Percentiles rank a stretch among this genome's conserved stretches.
Evolutionary conservation across 495 filamentous ascomycete species (phyloP).

Genomic region (Penicillium flavigenum): DNA sequence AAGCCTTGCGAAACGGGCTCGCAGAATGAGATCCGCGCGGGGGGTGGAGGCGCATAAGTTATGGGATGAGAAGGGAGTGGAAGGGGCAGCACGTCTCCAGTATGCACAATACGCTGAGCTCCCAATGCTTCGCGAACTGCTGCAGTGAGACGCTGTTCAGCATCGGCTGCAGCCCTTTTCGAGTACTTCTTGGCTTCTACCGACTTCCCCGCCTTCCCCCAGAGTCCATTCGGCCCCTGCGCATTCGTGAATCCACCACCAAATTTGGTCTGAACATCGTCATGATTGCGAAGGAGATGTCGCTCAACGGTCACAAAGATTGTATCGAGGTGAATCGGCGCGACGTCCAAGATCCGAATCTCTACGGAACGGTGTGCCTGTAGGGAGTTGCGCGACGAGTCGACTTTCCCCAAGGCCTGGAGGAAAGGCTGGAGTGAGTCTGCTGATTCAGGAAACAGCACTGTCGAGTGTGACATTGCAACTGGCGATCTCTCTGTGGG

Average conservation of each 20-base stretch:
- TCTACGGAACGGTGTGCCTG: slow-evolving; percentile 65
- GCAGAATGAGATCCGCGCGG: slow-evolving; percentile 62
- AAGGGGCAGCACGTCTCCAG: slow-evolving; percentile 79
- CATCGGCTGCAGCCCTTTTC: slow-evolving; percentile 41
- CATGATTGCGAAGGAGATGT: slow-evolving; percentile 63
- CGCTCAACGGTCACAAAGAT: slow-evolving; percentile 83
- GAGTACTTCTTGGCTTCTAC: slow-evolving; percentile 39
- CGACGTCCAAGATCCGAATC: slow-evolving; percentile 77
- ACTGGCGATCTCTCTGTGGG: slow-evolving; percentile 72
- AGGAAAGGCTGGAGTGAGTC: slow-evolving; percentile 76
- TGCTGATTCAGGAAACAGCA: slow-evolving; percentile 80
- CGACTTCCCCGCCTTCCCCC: slow-evolving; percentile 39
- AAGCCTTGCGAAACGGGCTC: slow-evolving; percentile 84
- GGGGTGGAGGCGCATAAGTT: slow-evolving; percentile 80
- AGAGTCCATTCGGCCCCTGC: slow-evolving; percentile 38
- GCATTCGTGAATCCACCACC: slow-evolving; percentile 56
- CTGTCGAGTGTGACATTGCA: slow-evolving; percentile 71
- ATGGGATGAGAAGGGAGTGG: slow-evolving; percentile 84
- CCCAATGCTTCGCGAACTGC: slow-evolving; percentile 75
- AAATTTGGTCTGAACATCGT: slow-evolving; percentile 62
- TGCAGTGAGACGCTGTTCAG: slow-evolving; percentile 66
- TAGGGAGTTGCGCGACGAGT: slow-evolving; percentile 49
- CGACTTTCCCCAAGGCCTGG: slow-evolving; percentile 60
- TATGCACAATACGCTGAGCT: slow-evolving; percentile 71
- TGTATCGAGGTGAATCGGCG: slow-evolving; percentile 74